Evolutionary conservation across 352 stramenopile species (phyloP), one percentile per base, ranked within the genome.

Genomic region (Thalassiosira mediterranea): DNA sequence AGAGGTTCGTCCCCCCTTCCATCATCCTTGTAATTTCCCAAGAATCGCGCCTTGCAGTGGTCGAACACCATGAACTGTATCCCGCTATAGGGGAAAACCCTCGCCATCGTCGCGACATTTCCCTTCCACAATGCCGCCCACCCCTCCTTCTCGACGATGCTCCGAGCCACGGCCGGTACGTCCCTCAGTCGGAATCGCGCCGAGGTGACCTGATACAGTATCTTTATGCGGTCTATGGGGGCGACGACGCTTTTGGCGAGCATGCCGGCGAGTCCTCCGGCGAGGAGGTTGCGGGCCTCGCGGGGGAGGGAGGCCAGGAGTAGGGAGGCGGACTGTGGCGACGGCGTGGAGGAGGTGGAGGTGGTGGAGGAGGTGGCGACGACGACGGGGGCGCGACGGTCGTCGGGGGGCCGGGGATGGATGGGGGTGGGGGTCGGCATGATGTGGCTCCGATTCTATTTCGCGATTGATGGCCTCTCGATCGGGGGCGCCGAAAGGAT

Each of bases 1-100:
- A n/a, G n/a, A n/a, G n/a, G 8, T 47, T 29, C 1, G 10, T 60
- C 42, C 40, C 57, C 17, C 63, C 71, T 49, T 54, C 72, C 32
- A 57, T 78, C 26, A 53, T 84, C 44, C 56, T 86, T 67, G 44
- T 83, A 48, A 17, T 52, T 31, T 8, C 68, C 49, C 29, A 93
- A 54, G 37, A 92, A 83, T 58, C 79, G 78, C 1, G 61, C 65
- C 67, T 95, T 95, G 40, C 89, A 90, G 25, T 81, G 72, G 74
- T 96, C 91, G 83, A 96, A 96, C 11, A 95, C 83, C 83, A 95
- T 94, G 68, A 96, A 96, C 74, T 96, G 93, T 77, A 95, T 95
- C 3, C 90, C 94, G 11, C 86, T 86, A 76, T 97, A 97, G 2
- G 94, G 94, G 83, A 96, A 94, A 0, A 96, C 93, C 38, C 93